A percentile compares a stretch with the other conserved stretches of the same genome.
Evolutionary conservation across 2,329 filamentous ascomycete genomes (phyloP).

Genomic region (Fusarium papillatum): DNA sequence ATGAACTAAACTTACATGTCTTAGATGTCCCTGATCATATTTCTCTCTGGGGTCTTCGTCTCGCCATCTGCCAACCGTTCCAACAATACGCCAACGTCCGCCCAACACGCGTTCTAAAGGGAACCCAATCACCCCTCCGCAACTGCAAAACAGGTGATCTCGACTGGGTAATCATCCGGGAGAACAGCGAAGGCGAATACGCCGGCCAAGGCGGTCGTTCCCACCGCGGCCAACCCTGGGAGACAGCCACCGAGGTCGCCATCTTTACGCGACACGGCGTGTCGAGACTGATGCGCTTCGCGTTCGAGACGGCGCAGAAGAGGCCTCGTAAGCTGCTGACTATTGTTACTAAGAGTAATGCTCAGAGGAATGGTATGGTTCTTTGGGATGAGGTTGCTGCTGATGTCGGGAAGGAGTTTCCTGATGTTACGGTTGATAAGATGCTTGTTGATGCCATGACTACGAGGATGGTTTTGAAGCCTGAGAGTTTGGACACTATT

Average conservation of each 20-base stretch:
- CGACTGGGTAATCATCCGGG: constrained; percentile 76
- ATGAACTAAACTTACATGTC: neutral
- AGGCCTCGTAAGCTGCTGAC: constrained; percentile 70
- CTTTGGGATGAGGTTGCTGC: constrained; percentile 75
- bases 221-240: constrained; percentile 70
- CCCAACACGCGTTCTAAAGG: constrained; percentile 72
- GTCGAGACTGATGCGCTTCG: constrained; percentile 72
- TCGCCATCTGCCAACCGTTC: constrained; percentile 74
- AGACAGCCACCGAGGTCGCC: constrained; percentile 71
- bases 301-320: constrained; percentile 71
- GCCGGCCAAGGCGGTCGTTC: constrained; percentile 74
- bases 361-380: constrained; percentile 76
- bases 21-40: constrained; percentile 74
- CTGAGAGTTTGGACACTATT: constrained; percentile 71
- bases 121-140: constrained; percentile 68
- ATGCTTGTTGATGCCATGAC: constrained; percentile 79
- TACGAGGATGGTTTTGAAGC: constrained; percentile 72
- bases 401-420: constrained; percentile 68
- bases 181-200: constrained; percentile 78
- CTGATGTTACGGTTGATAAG: constrained; percentile 73
- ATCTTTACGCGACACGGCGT: constrained; percentile 74
- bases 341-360: constrained; percentile 76
- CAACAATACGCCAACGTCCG: constrained; percentile 78
- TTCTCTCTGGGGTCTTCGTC: constrained; percentile 73
- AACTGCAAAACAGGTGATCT: constrained; percentile 67